Evolutionary conservation across 352 stramenopile genomes (phyloP).

Genomic region (Globisporangium yorkense): DNA sequence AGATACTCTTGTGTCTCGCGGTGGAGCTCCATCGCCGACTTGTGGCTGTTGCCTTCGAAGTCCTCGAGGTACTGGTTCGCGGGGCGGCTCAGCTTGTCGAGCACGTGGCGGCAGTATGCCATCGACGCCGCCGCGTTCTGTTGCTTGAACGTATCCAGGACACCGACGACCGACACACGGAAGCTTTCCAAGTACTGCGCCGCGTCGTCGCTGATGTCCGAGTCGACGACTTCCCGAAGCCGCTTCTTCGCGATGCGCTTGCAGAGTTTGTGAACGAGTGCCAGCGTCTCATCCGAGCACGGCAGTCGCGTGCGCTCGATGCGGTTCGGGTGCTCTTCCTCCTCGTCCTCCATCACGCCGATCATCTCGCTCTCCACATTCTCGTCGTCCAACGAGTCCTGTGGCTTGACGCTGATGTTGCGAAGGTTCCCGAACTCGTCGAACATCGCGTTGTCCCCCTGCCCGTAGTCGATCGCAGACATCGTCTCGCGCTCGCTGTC

Average conservation of each 20-base stretch:
- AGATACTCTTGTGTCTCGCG: conserved; percentile 65
- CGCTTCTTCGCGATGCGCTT: conserved; percentile 74
- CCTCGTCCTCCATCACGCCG: conserved; percentile 58
- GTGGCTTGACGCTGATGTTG: conserved; percentile 21
- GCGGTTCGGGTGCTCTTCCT: conserved; percentile 16
- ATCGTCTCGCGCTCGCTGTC: conserved; percentile 19
- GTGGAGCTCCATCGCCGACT: conserved; percentile 73
- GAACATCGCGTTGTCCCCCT: conserved; percentile 63
- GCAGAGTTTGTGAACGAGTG: conserved; percentile 58
- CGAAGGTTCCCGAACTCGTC: conserved; percentile 73
- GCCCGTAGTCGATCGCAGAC: conserved; percentile 43
- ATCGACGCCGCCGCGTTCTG: conserved; percentile 82
- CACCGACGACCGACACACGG: conserved; percentile 28
- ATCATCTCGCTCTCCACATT: conserved; percentile 55
- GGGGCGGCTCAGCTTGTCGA: conserved; percentile 33
- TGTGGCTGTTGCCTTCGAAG: conserved; percentile 24
- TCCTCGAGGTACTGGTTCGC: conserved; percentile 37
- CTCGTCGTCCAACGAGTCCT: conserved; percentile 25
- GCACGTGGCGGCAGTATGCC: conserved; percentile 69
- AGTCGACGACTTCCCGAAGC: conserved; percentile 59
- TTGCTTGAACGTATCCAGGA: conserved; percentile 56
- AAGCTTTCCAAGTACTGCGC: conserved; percentile 66
- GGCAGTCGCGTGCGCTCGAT: conserved; percentile 63
- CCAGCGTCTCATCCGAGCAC: conserved; percentile 47
- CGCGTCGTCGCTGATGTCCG: conserved; percentile 56